Evolutionary conservation across 768 basidiomycete genomes (phyloP).

Genomic region (Boletus eberwhitei): DNA sequence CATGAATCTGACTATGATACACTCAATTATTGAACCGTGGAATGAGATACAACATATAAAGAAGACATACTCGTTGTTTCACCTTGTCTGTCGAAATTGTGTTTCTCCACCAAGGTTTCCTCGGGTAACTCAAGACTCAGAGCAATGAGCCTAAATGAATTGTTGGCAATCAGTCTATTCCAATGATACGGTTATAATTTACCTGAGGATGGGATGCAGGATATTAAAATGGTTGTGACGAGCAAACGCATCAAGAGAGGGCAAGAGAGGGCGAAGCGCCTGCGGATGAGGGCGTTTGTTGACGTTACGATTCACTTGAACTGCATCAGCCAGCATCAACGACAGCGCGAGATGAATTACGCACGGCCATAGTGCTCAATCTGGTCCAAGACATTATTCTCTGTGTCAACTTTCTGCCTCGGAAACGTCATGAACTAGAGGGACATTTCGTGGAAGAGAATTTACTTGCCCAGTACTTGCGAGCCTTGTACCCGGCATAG

Average conservation of each 20-base stretch:
- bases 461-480: constrained; percentile 44
- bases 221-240: constrained; percentile 50
- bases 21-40: neutral
- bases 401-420: constrained; percentile 50
- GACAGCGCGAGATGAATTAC: constrained; percentile 9
- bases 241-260: constrained; percentile 49
- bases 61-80: constrained; percentile 36
- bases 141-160: constrained; percentile 40
- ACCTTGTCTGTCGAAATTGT: constrained; percentile 38
- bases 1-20: constrained; percentile 52
- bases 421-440: neutral
- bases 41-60: neutral
- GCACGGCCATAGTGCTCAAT: constrained; percentile 58
- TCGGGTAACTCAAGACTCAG: constrained; percentile 52
- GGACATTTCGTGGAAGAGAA: neutral
- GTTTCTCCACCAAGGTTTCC: constrained; percentile 47
- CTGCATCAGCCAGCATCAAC: neutral
- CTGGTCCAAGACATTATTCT: constrained; percentile 54
- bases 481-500: constrained; percentile 49
- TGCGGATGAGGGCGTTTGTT: constrained; percentile 45
- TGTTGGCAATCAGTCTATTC: neutral
- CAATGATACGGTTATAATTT: neutral
- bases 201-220: constrained; percentile 47
- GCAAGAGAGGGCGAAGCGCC: constrained; percentile 45
- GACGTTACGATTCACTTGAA: constrained; percentile 46